A percentile compares a stretch with the other conserved stretches of the same genome.
These are phyloP conservation scores for Botryotinia narcissicola DNA, from an alignment of 2,329 filamentous ascomycete genomes.

Conservation along the genomic window DNA sequence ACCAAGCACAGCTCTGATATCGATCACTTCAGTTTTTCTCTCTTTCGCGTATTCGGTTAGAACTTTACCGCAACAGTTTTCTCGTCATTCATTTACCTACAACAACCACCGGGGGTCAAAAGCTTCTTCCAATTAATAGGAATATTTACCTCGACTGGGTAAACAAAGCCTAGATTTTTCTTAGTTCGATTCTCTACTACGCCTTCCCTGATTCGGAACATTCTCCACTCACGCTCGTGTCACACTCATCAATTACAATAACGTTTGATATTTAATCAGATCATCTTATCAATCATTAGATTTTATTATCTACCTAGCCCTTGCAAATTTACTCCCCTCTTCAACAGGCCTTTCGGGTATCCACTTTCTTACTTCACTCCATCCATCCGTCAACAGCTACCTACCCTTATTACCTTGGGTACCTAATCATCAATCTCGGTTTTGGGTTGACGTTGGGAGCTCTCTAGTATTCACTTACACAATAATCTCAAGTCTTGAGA, in stretches of 20 bases:
- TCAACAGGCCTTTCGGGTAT: slow-evolving; percentile 31
- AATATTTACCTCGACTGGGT: neutral
- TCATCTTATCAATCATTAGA: slow-evolving; percentile 12
- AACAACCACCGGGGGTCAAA: neutral
- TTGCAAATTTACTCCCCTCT: slow-evolving; percentile 43
- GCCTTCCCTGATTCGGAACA: neutral
- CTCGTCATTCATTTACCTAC: neutral
- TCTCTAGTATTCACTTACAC: neutral
- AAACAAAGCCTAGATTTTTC: too few species aligned
- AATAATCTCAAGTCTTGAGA: neutral
- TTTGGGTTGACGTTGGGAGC: neutral
- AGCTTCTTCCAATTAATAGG: neutral
- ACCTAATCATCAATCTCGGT: too few species aligned
- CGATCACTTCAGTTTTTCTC: neutral
- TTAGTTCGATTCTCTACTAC: neutral
- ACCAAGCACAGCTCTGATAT: neutral
- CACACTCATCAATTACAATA: neutral
- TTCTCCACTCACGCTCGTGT: neutral
- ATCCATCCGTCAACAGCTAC: neutral
- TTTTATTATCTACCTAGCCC: slow-evolving; percentile 35
- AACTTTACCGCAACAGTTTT: neutral
- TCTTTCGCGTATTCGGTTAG: neutral
- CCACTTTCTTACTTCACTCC: neutral
- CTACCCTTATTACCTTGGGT: neutral
- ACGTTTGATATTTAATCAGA: slow-evolving; percentile 16